Evolutionary conservation across 2,329 filamentous ascomycete genomes (phyloP), one percentile per base, ranked within the genome.

Genomic region (Falciphora oryzae): DNA sequence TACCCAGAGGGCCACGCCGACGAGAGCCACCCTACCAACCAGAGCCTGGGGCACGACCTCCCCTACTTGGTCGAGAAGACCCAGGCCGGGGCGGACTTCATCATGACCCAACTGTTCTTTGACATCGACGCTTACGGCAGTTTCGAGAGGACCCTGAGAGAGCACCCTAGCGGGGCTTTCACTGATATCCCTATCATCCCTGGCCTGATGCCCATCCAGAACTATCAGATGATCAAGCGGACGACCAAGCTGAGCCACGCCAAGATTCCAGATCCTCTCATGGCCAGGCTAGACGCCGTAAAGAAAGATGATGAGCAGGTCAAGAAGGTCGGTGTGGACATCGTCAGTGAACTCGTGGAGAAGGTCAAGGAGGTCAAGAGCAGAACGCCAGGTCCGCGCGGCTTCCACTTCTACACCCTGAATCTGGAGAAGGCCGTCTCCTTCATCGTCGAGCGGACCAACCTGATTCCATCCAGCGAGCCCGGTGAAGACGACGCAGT

Each of bases 61-160:
- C 91, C 93, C 0, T 96, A 90, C 72, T 81, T 99, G 64, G 86
- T 96, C 14, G 93, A 97, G 69, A 99, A 99, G 82, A 90, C 89
- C 0, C 83, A 89, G 70, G 95, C 95, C 4, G 95, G 95, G 1
- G 95, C 93, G 62, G 93, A 98, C 77, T 99, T 99, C 73, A 90
- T 99, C 77, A 97, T 99, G 92, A 98, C 95, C 0, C 95, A 99
- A 76, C 83, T 99, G 11, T 98, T 97, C 77, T 99, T 97, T 76
- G 93, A 98, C 73, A 84, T 93, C 29, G 83, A 90, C 4, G 91
- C 91, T 25, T 99, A 96, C 74, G 84, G 88, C 64, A 81, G 81
- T 44, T 98, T 96, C 72, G 94, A 98, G 78, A 83, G 80, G 68
- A 85, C 83, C 62, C 76, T 99, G 69, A 83, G 93, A 66, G 85